Base-by-base conservation (phyloP, 2,329 filamentous ascomycete species). In the Parasarocladium wereldwijsianum region DNA sequence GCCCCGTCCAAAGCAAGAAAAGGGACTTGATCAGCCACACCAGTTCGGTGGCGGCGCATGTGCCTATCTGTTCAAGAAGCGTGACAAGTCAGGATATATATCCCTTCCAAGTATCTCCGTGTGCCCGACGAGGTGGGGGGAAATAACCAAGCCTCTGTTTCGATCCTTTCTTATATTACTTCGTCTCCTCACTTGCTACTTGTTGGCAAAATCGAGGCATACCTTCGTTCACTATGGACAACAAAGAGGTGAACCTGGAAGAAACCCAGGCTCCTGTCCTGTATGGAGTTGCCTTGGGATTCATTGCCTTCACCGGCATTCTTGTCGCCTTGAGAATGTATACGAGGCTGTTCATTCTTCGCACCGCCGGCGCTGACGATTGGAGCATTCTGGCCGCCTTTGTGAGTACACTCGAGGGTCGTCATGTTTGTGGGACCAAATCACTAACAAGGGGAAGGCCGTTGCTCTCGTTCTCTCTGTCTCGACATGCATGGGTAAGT, bases 301-400 rank as follows among this genome's bases (percentile, higher is more conserved):
- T 46, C 29, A 32, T 37, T 7, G 22, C 26, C 17, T 31, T 35
- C 14, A 33, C 41, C 19, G 29, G 28, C 5, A 8, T 35, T 0
- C 29, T 41, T 16, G 22, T 44, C 4, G 20, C 32, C 0, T 33
- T 42, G 11, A 37, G 44, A 19, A 32, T 47, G 11, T 46, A 46
- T 26, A 44, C 43, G 7, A 35, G 44, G 15, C 9, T 37, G 4
- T 24, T 34, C 3, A 35, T 49, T 16, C 31, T 47, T 8, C 32
- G 36, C 11, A 41, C 37, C 9, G 30, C 40, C 3, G 44, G 45
- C n/a, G 37, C 38, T 4, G 45, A 49, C 36, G 46, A 47, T 36
- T 46, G 40, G 41, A 41, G 37, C 8, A 47, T 47, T 17, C 21
- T 40, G 10, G 9, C 38, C 3, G 40, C 46, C 12, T 35, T 36